A percentile compares a stretch with the other conserved stretches of the same genome.
These are phyloP conservation scores for Mycotypha africana DNA, from an alignment of 371 early-diverging fungal species.

Conservation along the genomic window DNA sequence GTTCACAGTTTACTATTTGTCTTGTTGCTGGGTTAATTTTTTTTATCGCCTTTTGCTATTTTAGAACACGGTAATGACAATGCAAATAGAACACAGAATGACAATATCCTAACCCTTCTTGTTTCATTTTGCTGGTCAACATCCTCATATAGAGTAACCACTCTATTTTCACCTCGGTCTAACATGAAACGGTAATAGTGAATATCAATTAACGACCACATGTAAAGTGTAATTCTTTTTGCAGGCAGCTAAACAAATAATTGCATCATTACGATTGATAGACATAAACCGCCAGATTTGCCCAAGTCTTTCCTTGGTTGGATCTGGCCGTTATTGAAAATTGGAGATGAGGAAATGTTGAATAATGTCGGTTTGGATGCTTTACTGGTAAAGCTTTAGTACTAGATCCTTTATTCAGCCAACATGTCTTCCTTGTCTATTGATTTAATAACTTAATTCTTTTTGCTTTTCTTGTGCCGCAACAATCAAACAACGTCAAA, in stretches of 20 bases:
- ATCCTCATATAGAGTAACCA: conserved; percentile 42
- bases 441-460: no score
- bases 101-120: no score
- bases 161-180: conserved; percentile 52
- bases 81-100: background rate
- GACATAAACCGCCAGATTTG: conserved; percentile 50
- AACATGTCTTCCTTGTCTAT: no score
- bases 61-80: conserved; percentile 39
- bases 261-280: no score
- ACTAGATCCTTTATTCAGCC: no score
- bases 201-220: background rate
- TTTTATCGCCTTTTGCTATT: conserved; percentile 47
- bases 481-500: no score
- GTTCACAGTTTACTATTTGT: conserved; percentile 40
- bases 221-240: no score
- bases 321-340: conserved; percentile 50
- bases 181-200: conserved; percentile 46
- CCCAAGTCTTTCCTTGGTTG: conserved; percentile 55
- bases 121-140: no score
- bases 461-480: no score
- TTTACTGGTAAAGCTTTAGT: conserved; percentile 56
- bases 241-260: no score
- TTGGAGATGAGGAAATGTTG: conserved; percentile 45
- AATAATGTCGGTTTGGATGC: conserved; percentile 64
- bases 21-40: conserved; percentile 29